Conservation (phyloP, 108 stramenopile genomes). For the Chaetoceros muelleri region DNA sequence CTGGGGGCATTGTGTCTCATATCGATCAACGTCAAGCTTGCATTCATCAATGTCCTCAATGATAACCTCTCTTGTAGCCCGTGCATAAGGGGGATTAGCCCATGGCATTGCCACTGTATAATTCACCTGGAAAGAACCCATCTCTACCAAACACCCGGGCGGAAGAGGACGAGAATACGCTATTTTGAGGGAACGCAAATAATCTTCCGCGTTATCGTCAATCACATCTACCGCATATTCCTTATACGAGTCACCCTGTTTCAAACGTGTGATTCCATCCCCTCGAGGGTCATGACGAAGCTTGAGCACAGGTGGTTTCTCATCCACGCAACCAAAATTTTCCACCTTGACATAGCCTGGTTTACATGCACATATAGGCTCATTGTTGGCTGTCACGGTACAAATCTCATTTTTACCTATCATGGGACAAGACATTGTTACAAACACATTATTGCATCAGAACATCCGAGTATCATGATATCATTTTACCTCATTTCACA, state of each 20-base stretch:
- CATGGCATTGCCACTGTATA: constrained; percentile 90
- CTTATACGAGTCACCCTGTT: constrained; percentile 78
- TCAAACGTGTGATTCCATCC: constrained; percentile 35
- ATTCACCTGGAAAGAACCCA: constrained; percentile 83
- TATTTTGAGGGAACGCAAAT: constrained; percentile 71
- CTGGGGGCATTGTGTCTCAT: constrained; percentile 43
- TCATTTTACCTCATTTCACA: too few species aligned
- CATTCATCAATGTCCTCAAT: constrained; percentile 92
- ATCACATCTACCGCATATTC: constrained; percentile 80
- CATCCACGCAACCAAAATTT: constrained; percentile 81
- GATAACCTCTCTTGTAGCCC: constrained; percentile 60
- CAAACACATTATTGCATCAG: too few species aligned
- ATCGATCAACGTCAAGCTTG: constrained; percentile 21
- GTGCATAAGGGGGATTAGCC: constrained; percentile 55
- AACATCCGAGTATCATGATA: too few species aligned
- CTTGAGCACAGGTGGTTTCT: constrained; percentile 55
- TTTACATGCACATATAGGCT: constrained; percentile 63
- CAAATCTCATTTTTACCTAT: constrained; percentile 63
- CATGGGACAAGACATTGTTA: background rate
- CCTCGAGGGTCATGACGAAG: constrained; percentile 39
- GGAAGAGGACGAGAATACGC: constrained; percentile 73
- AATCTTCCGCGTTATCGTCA: constrained; percentile 85
- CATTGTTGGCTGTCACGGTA: constrained; percentile 32
- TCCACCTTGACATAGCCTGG: constrained; percentile 56
- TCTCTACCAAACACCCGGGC: constrained; percentile 65